These are phyloP conservation scores for Blastosporella zonata DNA, from an alignment of 1,284 basidiomycete species.

Conservation along the genomic window DNA sequence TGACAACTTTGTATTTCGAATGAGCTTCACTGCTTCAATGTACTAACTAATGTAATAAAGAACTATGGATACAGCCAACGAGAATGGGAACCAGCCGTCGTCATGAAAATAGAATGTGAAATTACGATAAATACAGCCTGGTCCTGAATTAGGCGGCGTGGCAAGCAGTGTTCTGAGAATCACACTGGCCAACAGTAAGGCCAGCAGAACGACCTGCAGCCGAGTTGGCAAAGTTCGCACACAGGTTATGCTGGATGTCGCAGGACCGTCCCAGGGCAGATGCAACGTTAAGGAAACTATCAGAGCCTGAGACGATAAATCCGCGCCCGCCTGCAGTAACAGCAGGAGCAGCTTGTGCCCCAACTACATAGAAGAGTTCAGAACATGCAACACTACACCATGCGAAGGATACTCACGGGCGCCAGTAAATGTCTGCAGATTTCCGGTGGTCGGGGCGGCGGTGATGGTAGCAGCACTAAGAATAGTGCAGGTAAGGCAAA, in stretches of 20 bases:
- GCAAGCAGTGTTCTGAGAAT: constrained; percentile 46
- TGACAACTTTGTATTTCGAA: neutral
- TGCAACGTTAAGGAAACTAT: constrained; percentile 46
- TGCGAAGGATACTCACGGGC: constrained; percentile 26
- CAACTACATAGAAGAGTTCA: constrained; percentile 30
- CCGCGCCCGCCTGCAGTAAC: constrained; percentile 45
- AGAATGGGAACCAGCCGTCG: constrained; percentile 6
- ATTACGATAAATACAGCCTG: neutral
- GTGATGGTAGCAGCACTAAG: constrained; percentile 18
- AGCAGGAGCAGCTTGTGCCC: constrained; percentile 42
- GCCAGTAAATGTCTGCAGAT: constrained; percentile 59
- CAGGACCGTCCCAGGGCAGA: constrained; percentile 57
- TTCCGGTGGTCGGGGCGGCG: constrained; percentile 26
- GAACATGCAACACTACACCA: neutral
- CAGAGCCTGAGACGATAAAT: constrained; percentile 46
- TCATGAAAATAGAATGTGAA: constrained; percentile 1
- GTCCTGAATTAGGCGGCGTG: constrained; percentile 26
- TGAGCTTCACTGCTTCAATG: neutral
- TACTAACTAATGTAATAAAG: neutral
- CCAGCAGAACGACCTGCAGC: constrained; percentile 28
- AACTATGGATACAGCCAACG: constrained; percentile 11
- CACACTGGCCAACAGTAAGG: constrained; percentile 50
- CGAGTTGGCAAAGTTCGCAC: constrained; percentile 45
- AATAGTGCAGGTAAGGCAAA: neutral
- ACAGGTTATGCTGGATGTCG: constrained; percentile 58